phyloP scores from a whole-genome alignment of 1,284 basidiomycete genomes.

The Chalciporus sp. region DNA sequence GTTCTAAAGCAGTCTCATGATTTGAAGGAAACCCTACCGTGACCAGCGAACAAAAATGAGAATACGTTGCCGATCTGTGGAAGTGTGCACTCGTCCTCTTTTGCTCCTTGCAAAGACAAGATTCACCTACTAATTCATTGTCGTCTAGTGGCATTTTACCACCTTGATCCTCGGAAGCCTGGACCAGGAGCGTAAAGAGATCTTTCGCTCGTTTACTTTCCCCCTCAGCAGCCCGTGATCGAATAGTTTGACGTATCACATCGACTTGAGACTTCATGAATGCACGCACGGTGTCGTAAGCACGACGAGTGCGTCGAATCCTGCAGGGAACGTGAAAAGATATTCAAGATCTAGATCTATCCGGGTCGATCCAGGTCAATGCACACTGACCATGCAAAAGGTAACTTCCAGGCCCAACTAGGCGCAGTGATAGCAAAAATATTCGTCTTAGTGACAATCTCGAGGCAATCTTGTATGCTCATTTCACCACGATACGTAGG shows the following conservation, averaged over 20 bases:
- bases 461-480: slow-evolving; percentile 48
- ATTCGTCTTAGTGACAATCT: slow-evolving; percentile 37
- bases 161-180: slow-evolving; percentile 50
- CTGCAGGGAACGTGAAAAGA: slow-evolving; percentile 10
- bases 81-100: not conserved
- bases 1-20: not conserved
- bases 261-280: slow-evolving; percentile 46
- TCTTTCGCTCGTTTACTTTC: slow-evolving; percentile 33
- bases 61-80: slow-evolving; percentile 56
- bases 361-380: not conserved
- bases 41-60: slow-evolving; percentile 56
- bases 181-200: slow-evolving; percentile 50
- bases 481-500: slow-evolving; percentile 42
- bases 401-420: slow-evolving; percentile 46
- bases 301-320: slow-evolving; percentile 27
- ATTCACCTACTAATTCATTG: slow-evolving; percentile 45
- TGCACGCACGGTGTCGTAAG: slow-evolving; percentile 31
- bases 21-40: slow-evolving; percentile 40
- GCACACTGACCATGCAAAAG: slow-evolving; percentile 41
- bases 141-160: slow-evolving; percentile 48
- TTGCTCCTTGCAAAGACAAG: not conserved
- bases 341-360: not conserved
- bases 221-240: slow-evolving; percentile 17
- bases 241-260: slow-evolving; percentile 39
- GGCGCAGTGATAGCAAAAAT: slow-evolving; percentile 37